Base-by-base conservation (phyloP, 2,329 filamentous ascomycete species). In the Diaporthe sp. region DNA sequence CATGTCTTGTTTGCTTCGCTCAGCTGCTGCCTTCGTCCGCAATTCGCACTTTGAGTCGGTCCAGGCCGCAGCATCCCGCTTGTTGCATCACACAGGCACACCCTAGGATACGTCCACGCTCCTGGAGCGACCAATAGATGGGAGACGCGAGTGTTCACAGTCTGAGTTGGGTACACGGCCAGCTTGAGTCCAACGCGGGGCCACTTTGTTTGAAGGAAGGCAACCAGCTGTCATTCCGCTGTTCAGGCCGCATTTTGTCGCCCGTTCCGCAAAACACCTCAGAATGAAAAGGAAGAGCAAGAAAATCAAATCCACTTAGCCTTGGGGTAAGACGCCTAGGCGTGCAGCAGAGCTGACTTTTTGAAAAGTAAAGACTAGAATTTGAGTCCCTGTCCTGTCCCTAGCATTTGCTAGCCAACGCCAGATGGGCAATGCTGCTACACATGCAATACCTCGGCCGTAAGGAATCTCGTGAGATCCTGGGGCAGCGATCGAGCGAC, bases 381-480 rank as follows among this genome's bases (percentile, higher is more conserved):
- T 42, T 72, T 42, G 39, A 62, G 31, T 42, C 58, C 57, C 31
- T 55, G 46, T 39, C 57, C 31, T 55, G 46, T 39, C 57, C 46
- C 65, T 55, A 51, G 34, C 44, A 72, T 53, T 42, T 42, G 44
- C 57, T 55, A 76, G 71, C 55, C 62, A 74, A 76, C 71, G 75
- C 71, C 71, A 74, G 37, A 74, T 76, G 60, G 39, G 75, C 75
- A 74, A 76, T 67, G 70, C 58, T 75, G 65, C 62, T 76, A 65
- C 62, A 71, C 57, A 74, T 76, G 75, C 72, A 60, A 57, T 53
- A 70, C 31, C 28, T 49, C 61, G 53, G 58, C 72, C 71, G 53
- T 76, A 42, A 60, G 49, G 51, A 74, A 44, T 37, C 37, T 57
- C 57, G 75, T 65, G 58, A 65, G 58, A 73, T 62, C 71, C 71